Evolutionary conservation across 768 basidiomycete species (phyloP).

Genomic region (Mycena pura): DNA sequence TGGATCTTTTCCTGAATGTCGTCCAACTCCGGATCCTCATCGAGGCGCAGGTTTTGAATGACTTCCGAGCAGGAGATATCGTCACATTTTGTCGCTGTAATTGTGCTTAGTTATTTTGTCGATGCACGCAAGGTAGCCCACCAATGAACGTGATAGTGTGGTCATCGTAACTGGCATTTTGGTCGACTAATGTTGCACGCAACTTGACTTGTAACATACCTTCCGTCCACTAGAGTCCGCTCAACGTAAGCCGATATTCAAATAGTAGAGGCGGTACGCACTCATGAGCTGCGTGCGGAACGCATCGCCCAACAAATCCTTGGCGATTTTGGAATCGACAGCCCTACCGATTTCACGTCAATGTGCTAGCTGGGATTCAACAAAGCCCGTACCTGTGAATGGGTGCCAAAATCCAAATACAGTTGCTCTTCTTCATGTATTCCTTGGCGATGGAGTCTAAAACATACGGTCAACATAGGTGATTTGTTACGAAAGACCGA

Average conservation of each 20-base stretch:
- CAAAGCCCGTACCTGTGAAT: slow-evolving; percentile 44
- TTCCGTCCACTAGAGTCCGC: slow-evolving; percentile 51
- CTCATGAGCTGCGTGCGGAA: slow-evolving; percentile 70
- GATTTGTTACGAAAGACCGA: background rate
- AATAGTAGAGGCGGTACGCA: slow-evolving; percentile 35
- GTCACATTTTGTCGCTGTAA: slow-evolving; percentile 64
- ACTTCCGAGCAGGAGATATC: slow-evolving; percentile 68
- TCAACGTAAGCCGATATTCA: background rate
- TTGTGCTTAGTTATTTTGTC: background rate
- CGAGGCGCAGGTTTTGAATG: slow-evolving; percentile 54
- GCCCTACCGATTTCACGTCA: slow-evolving; percentile 41
- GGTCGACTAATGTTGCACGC: background rate
- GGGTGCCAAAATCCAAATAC: slow-evolving; percentile 72
- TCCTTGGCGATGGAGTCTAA: slow-evolving; percentile 56
- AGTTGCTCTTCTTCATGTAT: slow-evolving; percentile 71
- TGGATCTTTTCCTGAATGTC: slow-evolving; percentile 56
- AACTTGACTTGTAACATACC: background rate
- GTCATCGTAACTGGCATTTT: slow-evolving; percentile 55
- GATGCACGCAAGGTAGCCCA: slow-evolving; percentile 29
- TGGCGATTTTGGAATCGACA: slow-evolving; percentile 69
- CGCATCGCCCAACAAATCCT: slow-evolving; percentile 70
- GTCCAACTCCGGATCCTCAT: slow-evolving; percentile 59
- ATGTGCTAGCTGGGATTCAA: background rate
- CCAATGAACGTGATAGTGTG: slow-evolving; percentile 69
- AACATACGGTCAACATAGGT: background rate